Evolutionary conservation across 768 basidiomycete species (phyloP).

Genomic region (Collybia nuda): DNA sequence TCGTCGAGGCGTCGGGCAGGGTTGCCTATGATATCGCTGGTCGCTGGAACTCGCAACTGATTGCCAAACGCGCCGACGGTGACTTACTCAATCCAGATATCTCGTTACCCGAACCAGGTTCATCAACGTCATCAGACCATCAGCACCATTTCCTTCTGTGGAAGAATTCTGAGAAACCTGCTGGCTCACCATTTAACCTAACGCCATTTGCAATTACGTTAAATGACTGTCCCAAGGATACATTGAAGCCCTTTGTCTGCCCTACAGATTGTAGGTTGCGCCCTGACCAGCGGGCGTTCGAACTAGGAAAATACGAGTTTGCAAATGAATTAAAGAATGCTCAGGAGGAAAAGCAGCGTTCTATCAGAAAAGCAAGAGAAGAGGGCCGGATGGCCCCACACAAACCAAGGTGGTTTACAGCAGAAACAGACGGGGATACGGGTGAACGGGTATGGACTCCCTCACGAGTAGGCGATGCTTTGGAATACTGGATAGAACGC

Average conservation of each 20-base stretch:
- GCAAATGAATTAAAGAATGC: constrained; percentile 77
- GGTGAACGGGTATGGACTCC: constrained; percentile 90
- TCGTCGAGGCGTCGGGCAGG: constrained; percentile 62
- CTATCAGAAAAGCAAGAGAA: constrained; percentile 72
- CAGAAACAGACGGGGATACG: constrained; percentile 83
- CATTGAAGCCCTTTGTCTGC: constrained; percentile 68
- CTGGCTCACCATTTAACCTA: constrained; percentile 86
- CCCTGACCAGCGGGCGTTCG: constrained; percentile 94
- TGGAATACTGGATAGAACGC: constrained; percentile 87
- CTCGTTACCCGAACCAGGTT: constrained; percentile 55
- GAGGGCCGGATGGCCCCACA: constrained; percentile 72
- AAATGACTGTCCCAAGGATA: constrained; percentile 79
- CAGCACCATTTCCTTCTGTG: constrained; percentile 70
- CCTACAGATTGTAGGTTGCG: constrained; percentile 92
- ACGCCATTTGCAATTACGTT: constrained; percentile 93
- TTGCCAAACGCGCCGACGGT: constrained; percentile 70
- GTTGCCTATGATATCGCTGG: constrained; percentile 89
- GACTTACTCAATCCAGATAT: constrained; percentile 76
- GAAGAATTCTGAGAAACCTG: constrained; percentile 85
- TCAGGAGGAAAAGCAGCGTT: constrained; percentile 84
- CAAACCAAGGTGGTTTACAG: constrained; percentile 83
- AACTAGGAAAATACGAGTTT: constrained; percentile 80
- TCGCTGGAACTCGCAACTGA: constrained; percentile 92
- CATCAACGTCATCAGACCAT: constrained; percentile 1
- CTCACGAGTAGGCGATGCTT: constrained; percentile 38